Percentiles rank a stretch among this genome's conserved stretches.
phyloP scores from a whole-genome alignment of 2,329 filamentous ascomycete species.

The Aspergillus novoparasiticus region DNA sequence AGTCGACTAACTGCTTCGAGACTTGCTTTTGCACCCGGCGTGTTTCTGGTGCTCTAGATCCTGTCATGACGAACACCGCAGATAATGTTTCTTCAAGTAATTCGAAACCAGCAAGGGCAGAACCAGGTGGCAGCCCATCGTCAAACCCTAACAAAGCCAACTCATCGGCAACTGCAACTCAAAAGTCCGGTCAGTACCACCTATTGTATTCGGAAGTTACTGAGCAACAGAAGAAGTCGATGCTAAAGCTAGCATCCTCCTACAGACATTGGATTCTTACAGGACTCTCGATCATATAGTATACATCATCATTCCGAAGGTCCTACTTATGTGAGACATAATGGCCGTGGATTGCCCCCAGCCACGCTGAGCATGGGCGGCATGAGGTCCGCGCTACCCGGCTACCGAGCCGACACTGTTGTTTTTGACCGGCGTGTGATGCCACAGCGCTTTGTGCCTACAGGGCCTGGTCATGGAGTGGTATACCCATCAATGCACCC shows the following conservation, averaged over 20 bases:
- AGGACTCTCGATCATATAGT: conserved; percentile 20
- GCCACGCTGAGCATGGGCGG: conserved; percentile 32
- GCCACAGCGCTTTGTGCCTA: conserved; percentile 29
- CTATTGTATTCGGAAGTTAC: not conserved
- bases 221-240: not conserved
- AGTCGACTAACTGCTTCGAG: conserved; percentile 4
- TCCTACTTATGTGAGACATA: conserved; percentile 20
- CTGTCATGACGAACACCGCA: conserved; percentile 16
- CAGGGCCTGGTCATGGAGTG: conserved; percentile 27
- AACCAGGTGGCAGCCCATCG: not conserved
- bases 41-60: not conserved
- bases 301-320: conserved; percentile 22
- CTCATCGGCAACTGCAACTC: conserved; percentile 5
- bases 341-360: conserved; percentile 23
- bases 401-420: conserved; percentile 26
- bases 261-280: conserved; percentile 12
- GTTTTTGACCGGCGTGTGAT: conserved; percentile 30
- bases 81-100: conserved; percentile 14
- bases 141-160: conserved; percentile 2
- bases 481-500: conserved; percentile 34
- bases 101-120: conserved; percentile 8
- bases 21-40: not conserved
- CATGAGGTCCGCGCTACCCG: conserved; percentile 33
- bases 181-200: conserved; percentile 15
- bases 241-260: not conserved